Conservation (phyloP, 495 filamentous ascomycete species). For the Penicillium crystallinum region DNA sequence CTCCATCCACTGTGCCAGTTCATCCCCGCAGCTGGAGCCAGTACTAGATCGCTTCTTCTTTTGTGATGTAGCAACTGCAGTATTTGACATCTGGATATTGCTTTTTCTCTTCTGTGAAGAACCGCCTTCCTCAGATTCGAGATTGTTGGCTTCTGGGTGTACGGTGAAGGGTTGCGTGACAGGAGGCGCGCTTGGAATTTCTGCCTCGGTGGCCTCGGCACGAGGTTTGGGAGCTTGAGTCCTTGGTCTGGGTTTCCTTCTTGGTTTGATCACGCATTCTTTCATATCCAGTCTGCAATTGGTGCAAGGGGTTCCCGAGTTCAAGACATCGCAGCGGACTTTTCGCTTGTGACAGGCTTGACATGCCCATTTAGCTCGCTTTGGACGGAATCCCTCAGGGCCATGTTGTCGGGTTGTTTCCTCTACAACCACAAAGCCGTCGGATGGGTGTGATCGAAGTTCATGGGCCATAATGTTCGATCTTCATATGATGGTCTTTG, state of each 20-base stretch:
- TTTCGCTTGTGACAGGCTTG: not conserved
- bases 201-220: no score
- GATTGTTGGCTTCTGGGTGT: not conserved
- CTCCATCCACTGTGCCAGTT: not conserved
- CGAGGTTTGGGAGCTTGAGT: not conserved
- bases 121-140: not conserved
- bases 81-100: not conserved
- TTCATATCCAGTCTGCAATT: not conserved
- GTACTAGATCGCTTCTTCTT: not conserved
- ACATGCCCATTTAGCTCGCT: not conserved
- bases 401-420: not conserved
- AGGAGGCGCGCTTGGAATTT: not conserved
- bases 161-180: not conserved
- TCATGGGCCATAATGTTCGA: not conserved
- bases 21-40: not conserved
- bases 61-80: not conserved
- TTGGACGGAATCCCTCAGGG: not conserved
- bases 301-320: not conserved
- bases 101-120: not conserved
- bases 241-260: not conserved
- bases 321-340: not conserved
- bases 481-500: no score
- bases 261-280: not conserved
- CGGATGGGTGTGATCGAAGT: not conserved
- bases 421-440: no score